Evolutionary conservation across 768 basidiomycete species (phyloP), one percentile per base, ranked within the genome.

Genomic region (Russula olivacea): DNA sequence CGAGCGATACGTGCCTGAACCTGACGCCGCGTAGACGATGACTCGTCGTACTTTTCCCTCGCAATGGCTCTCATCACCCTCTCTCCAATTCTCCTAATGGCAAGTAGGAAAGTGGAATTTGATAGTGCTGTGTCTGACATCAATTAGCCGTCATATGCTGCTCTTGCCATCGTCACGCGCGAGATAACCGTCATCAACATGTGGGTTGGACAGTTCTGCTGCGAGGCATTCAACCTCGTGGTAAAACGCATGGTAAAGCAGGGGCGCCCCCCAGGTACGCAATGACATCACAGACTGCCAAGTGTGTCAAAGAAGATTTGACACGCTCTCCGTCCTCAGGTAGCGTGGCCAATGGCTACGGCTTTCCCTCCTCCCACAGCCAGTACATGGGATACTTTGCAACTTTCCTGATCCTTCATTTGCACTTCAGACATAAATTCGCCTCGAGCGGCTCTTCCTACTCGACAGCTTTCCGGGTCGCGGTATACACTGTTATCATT

Each of bases 321-420:
- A 52, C 43, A 40, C 25, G 38, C 3, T 21, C 61, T 12, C 50
- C 12, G 68, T 34, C 52, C 9, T 32, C 41, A 87, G 87, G 78
- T 48, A 79, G 78, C 59, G 72, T 83, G 52, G 86, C 85, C 21
- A 80, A 80, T 59, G 91, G 91, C 15, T 93, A 91, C 70, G 91
- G 90, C 8, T 93, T 93, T 68, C 91, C 91, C 0, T 92, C 91
- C 0, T 91, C 89, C 15, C 91, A 93, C 70, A 90, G 89, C 73
- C 91, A 93, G 73, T 91, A 87, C 72, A 92, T 93, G 91, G 91
- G 84, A 17, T 93, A 89, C 74, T 93, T 93, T 66, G 79, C 86
- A 6, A 78, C 89, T 0, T 93, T 93, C 72, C 72, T 93, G 49
- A 70, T 85, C 48, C 83, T 87, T 69, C 91, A 93, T 74, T 70